A percentile compares a stretch with the other conserved stretches of the same genome.
phyloP scores from a whole-genome alignment of 371 early-diverging fungal genomes.

The Mortierella sp. region DNA sequence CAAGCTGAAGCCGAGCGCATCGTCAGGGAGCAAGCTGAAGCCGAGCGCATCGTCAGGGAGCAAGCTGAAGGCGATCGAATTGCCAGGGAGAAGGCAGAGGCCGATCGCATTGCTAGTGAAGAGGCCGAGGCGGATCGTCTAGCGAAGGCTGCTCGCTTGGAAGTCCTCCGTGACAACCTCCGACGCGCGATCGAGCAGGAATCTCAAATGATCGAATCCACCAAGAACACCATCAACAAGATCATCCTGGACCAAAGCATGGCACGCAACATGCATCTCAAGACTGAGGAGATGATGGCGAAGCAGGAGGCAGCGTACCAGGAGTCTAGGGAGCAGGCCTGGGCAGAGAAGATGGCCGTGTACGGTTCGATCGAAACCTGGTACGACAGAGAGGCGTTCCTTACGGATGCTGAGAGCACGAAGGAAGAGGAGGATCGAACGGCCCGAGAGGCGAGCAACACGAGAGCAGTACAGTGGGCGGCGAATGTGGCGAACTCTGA shows the following conservation, averaged over 20 bases:
- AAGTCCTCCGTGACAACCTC: background rate
- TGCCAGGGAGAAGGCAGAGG: background rate
- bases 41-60: background rate
- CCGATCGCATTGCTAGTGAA: conserved; percentile 2
- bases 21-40: conserved; percentile 1
- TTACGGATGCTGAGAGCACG: background rate
- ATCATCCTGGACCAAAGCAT: background rate
- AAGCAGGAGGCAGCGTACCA: conserved; percentile 1
- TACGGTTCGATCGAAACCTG: background rate
- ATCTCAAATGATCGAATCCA: background rate
- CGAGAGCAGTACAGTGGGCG: background rate
- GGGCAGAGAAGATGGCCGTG: background rate
- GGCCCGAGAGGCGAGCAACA: background rate
- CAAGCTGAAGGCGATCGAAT: background rate
- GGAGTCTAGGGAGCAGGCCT: background rate
- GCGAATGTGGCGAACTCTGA: background rate
- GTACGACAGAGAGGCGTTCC: background rate
- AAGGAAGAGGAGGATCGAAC: conserved; percentile 1
- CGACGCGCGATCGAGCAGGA: background rate
- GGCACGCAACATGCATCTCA: background rate
- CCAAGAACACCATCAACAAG: background rate
- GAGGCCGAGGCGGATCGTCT: background rate
- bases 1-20: conserved; percentile 2
- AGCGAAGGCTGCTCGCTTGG: background rate
- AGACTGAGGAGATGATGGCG: conserved; percentile 4